Conservation (phyloP, 495 filamentous ascomycete species). For the Coniosporium apollinis region DNA sequence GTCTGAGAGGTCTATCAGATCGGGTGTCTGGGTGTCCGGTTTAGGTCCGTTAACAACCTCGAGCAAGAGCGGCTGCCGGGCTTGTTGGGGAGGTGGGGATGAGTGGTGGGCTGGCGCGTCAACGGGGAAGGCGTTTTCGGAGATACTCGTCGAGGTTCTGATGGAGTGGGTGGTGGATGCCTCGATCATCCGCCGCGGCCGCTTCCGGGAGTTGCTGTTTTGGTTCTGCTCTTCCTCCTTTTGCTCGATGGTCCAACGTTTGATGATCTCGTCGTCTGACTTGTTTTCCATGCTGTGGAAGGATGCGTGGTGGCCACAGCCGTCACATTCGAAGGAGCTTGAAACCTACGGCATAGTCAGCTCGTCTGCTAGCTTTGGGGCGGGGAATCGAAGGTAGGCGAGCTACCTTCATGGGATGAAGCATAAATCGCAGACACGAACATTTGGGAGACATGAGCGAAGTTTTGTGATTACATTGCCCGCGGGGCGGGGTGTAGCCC, state of each 20-base stretch:
- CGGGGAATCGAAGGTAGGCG: not conserved
- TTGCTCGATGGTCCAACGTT: no score
- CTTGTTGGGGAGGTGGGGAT: not conserved
- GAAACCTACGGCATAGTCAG: slow-evolving; percentile 17
- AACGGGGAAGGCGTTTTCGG: not conserved
- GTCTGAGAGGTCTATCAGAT: no score
- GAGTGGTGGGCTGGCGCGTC: not conserved
- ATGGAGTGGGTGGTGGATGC: not conserved
- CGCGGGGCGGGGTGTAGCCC: slow-evolving; percentile 25
- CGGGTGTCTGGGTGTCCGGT: not conserved
- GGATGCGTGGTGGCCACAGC: slow-evolving; percentile 36
- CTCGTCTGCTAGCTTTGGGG: not conserved
- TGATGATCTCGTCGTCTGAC: slow-evolving; percentile 28
- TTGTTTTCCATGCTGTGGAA: slow-evolving; percentile 37
- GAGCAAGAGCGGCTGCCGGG: not conserved
- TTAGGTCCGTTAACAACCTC: not conserved
- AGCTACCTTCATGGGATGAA: slow-evolving; percentile 36
- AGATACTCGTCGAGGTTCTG: not conserved
- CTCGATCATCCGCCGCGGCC: no score
- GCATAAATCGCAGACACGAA: slow-evolving; percentile 40
- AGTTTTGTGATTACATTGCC: slow-evolving; percentile 26
- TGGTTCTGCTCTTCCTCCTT: slow-evolving; percentile 13
- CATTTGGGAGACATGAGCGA: slow-evolving; percentile 29
- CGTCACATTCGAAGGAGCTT: slow-evolving; percentile 36
- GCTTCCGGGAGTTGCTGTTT: not conserved